These are phyloP conservation scores for Populus trichocarpa DNA, from an alignment of 441 rosid species.

Conservation along the genomic window DNA sequence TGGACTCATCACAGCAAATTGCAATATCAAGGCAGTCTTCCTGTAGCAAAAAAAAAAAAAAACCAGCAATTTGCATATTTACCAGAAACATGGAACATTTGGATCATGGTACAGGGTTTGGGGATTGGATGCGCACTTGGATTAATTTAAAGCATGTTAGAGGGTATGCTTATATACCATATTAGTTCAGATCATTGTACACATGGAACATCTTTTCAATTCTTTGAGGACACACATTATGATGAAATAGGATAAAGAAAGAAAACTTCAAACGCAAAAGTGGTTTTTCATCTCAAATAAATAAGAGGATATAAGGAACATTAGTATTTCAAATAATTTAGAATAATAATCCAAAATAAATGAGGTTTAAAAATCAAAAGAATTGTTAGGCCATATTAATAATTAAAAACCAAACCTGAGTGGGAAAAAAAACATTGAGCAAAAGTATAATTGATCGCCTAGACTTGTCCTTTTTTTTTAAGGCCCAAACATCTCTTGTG, in stretches of 20 bases:
- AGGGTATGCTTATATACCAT: not conserved
- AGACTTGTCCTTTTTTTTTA: not conserved
- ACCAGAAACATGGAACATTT: not conserved
- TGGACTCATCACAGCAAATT: not conserved
- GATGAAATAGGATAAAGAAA: too few relatives aligned
- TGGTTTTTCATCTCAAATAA: not conserved
- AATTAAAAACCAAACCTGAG: not conserved
- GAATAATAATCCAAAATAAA: not conserved
- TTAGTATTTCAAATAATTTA: too few relatives aligned
- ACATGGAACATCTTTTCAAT: not conserved
- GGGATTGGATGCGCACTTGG: not conserved
- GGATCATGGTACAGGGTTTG: not conserved
- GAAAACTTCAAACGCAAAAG: not conserved
- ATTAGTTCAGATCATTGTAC: not conserved
- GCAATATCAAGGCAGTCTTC: not conserved
- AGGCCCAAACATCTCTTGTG: not conserved
- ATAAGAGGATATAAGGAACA: not conserved
- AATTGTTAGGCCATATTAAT: not conserved
- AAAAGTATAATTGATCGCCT: not conserved
- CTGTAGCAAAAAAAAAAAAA: not conserved
- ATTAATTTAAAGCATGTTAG: too few relatives aligned
- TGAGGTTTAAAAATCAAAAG: too few relatives aligned
- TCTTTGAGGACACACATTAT: not conserved
- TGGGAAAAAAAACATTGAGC: not conserved
- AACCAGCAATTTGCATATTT: not conserved